These are phyloP conservation scores for Podospora anserina DNA, from an alignment of 495 filamentous ascomycete genomes.

Conservation along the genomic window DNA sequence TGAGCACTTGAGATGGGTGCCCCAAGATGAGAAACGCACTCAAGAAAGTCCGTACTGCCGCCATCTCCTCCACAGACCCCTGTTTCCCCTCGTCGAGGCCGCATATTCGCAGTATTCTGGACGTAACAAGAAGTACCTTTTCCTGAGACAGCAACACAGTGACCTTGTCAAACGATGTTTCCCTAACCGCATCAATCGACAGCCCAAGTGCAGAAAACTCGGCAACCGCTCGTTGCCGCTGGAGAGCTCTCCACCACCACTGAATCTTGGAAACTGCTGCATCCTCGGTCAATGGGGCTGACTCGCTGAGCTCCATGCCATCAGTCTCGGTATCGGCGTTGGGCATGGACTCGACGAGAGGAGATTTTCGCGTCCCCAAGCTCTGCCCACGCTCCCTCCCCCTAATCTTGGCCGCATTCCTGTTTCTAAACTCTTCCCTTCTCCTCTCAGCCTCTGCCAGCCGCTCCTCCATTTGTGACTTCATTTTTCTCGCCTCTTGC, in stretches of 20 bases:
- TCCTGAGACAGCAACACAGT: constrained; percentile 73
- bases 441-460: constrained; percentile 83
- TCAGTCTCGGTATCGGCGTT: constrained; percentile 21
- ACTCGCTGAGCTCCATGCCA: constrained; percentile 49
- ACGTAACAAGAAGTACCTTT: constrained; percentile 64
- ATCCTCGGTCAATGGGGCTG: constrained; percentile 56
- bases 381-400: constrained; percentile 65
- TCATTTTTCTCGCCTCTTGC: constrained; percentile 72
- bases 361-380: constrained; percentile 49
- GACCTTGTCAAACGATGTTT: constrained; percentile 79
- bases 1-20: constrained; percentile 86
- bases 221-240: constrained; percentile 57
- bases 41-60: constrained; percentile 82
- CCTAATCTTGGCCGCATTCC: constrained; percentile 49
- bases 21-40: constrained; percentile 91
- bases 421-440: constrained; percentile 55
- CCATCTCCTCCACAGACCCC: constrained; percentile 68
- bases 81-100: constrained; percentile 68
- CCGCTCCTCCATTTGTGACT: constrained; percentile 79
- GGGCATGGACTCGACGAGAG: constrained; percentile 46
- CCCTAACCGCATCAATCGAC: constrained; percentile 67
- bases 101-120: constrained; percentile 70
- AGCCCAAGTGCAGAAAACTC: constrained; percentile 68
- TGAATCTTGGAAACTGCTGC: constrained; percentile 73
- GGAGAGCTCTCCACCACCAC: constrained; percentile 66